phyloP scores from a whole-genome alignment of 352 stramenopile genomes.

The Hyaloperonospora brassicae region DNA sequence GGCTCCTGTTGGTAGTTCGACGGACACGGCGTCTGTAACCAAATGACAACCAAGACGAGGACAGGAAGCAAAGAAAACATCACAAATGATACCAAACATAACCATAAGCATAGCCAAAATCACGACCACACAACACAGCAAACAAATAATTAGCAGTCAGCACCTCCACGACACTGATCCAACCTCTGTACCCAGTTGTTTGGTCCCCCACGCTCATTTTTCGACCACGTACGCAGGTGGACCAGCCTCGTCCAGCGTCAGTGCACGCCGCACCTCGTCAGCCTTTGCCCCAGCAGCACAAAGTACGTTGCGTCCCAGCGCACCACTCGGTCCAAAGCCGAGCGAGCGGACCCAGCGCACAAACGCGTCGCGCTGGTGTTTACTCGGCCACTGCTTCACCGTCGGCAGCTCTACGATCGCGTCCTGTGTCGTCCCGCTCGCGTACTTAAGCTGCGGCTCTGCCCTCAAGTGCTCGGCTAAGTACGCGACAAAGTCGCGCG shows the following conservation, averaged over 20 bases:
- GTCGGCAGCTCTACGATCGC: conserved; percentile 44
- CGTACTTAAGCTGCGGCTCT: conserved; percentile 37
- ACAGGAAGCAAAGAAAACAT: too few species aligned
- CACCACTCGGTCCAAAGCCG: conserved; percentile 39
- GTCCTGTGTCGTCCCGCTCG: conserved; percentile 40
- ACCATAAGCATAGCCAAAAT: too few species aligned
- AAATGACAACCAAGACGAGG: too few species aligned
- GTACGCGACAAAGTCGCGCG: conserved; percentile 47
- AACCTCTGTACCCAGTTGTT: too few species aligned
- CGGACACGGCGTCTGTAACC: too few species aligned
- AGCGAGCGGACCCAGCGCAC: conserved; percentile 39
- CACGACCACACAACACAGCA: too few species aligned
- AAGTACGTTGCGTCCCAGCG: conserved; percentile 31
- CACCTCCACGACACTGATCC: too few species aligned
- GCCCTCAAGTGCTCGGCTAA: conserved; percentile 43
- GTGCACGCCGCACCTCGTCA: conserved; percentile 45
- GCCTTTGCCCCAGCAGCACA: conserved; percentile 53
- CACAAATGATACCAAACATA: too few species aligned
- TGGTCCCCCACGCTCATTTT: neutral
- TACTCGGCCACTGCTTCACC: conserved; percentile 19
- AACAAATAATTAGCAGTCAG: too few species aligned
- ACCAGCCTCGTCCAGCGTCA: conserved; percentile 26
- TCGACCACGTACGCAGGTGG: conserved; percentile 10
- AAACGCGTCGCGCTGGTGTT: conserved; percentile 20
- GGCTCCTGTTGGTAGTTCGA: too few species aligned